Percentiles rank a stretch among this genome's conserved stretches.
Conservation (phyloP, 257 asterid genomes). For the Ehretia macrophylla region DNA sequence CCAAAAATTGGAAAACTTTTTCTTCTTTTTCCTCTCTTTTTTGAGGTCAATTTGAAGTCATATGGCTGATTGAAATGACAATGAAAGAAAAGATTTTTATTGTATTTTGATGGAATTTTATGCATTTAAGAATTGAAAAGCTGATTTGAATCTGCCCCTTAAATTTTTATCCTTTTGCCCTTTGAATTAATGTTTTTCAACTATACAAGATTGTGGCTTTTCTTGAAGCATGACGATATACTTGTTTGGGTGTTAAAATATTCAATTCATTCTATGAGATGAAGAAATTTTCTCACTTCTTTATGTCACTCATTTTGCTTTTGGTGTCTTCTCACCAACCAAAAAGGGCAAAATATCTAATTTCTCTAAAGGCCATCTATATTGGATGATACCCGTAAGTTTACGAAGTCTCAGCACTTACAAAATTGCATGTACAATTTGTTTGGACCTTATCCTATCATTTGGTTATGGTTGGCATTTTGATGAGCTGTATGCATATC, state of each 20-base stretch:
- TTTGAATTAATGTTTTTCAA: too few species aligned
- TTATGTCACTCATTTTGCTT: background rate
- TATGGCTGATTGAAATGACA: too few species aligned
- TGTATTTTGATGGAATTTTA: too few species aligned
- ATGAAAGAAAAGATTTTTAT: too few species aligned
- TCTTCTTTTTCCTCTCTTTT: too few species aligned
- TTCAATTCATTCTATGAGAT: background rate
- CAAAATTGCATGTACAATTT: background rate
- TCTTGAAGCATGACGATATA: background rate
- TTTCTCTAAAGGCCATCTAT: conserved; percentile 2
- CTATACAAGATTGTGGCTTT: background rate
- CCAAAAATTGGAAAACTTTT: too few species aligned
- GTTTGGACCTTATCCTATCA: background rate
- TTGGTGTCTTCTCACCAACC: background rate
- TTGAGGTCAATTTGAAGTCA: too few species aligned
- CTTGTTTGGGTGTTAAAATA: background rate
- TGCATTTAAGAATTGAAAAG: background rate
- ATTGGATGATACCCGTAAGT: background rate
- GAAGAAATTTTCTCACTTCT: background rate
- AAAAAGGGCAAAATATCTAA: background rate
- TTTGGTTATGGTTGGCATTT: conserved; percentile 1
- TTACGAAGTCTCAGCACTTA: conserved; percentile 1
- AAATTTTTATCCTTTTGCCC: too few species aligned
- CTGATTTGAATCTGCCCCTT: background rate
- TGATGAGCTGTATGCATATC: conserved; percentile 10